These are phyloP conservation scores for Capsella rubella DNA, from an alignment of 441 rosid genomes.

Conservation along the genomic window DNA sequence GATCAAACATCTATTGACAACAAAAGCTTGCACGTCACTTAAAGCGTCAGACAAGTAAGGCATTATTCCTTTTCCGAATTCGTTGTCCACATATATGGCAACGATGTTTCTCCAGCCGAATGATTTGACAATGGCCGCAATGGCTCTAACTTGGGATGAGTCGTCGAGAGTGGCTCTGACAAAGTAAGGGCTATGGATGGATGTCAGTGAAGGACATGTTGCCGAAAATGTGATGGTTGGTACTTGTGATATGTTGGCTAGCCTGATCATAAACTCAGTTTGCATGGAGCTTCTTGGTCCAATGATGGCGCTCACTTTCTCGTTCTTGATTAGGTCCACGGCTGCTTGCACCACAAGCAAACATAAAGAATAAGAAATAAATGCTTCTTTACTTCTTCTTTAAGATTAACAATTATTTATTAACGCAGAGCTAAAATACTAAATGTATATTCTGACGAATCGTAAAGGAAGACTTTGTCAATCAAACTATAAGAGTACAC, in stretches of 20 bases:
- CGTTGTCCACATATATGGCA: constrained; percentile 48
- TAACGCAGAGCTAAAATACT: background rate
- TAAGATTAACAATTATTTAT: background rate
- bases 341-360: constrained; percentile 49
- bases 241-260: constrained; percentile 47
- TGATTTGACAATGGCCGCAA: constrained; percentile 43
- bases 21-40: constrained; percentile 29
- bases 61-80: constrained; percentile 55
- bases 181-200: constrained; percentile 48
- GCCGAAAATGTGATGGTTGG: constrained; percentile 54
- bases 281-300: constrained; percentile 55
- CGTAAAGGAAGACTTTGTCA: background rate
- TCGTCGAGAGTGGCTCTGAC: constrained; percentile 49
- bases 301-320: constrained; percentile 54
- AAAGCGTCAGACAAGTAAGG: constrained; percentile 45
- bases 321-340: constrained; percentile 51
- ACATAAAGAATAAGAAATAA: background rate
- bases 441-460: background rate
- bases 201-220: constrained; percentile 49
- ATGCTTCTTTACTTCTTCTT: background rate
- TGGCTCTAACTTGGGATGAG: constrained; percentile 51
- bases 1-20: constrained; percentile 41
- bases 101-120: constrained; percentile 50
- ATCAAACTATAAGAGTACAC: background rate
- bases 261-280: constrained; percentile 48